Conservation (phyloP, 768 basidiomycete genomes). For the Boletus pseudo-olivaceus region DNA sequence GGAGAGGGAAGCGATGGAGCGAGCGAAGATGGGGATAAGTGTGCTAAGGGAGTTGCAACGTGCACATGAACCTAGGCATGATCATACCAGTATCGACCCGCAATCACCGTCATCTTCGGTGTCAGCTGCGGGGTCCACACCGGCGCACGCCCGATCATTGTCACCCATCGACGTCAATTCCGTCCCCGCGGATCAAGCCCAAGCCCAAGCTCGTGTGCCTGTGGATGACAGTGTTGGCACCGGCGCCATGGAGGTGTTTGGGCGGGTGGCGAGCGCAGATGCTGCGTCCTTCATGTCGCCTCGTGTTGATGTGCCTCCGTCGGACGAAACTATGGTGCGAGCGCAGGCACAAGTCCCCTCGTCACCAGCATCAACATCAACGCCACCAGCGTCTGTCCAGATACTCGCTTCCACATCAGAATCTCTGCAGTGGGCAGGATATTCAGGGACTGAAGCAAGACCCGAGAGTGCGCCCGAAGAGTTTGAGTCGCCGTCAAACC, state of each 20-base stretch:
- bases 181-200: slow-evolving; percentile 22
- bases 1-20: slow-evolving; percentile 30
- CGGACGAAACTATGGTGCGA: slow-evolving; percentile 9
- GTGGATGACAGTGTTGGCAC: slow-evolving; percentile 18
- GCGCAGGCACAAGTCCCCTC: slow-evolving; percentile 10
- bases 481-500: slow-evolving; percentile 28
- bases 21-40: slow-evolving; percentile 13
- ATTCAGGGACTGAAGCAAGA: neutral
- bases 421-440: neutral
- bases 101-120: slow-evolving; percentile 26
- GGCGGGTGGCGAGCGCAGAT: slow-evolving; percentile 16
- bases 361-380: slow-evolving; percentile 9
- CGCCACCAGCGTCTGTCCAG: slow-evolving; percentile 12
- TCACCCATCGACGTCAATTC: slow-evolving; percentile 16
- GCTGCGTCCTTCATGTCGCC: slow-evolving; percentile 21
- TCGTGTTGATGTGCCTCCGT: slow-evolving; percentile 23
- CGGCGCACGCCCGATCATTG: slow-evolving; percentile 12
- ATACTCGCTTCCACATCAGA: slow-evolving; percentile 8
- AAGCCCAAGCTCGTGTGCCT: slow-evolving; percentile 13
- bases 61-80: slow-evolving; percentile 18
- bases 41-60: slow-evolving; percentile 25
- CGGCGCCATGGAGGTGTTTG: slow-evolving; percentile 12
- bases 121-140: slow-evolving; percentile 7
- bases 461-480: slow-evolving; percentile 4
- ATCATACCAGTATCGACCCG: slow-evolving; percentile 16